Conservation (phyloP, 768 basidiomycete genomes). For the Gloeopeniophorella convolvens region DNA sequence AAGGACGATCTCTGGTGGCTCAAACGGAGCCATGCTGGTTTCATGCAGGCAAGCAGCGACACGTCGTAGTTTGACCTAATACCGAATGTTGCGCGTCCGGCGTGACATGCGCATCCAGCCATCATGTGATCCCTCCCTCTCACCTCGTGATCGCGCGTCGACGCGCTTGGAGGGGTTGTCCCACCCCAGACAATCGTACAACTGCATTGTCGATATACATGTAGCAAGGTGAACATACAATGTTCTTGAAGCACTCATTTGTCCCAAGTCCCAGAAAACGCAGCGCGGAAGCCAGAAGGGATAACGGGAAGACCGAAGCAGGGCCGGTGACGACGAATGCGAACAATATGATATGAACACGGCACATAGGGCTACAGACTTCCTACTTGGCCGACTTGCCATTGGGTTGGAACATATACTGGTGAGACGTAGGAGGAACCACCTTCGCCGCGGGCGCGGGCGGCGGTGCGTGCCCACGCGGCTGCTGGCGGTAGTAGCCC, state of each 20-base stretch:
- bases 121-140: too few species aligned
- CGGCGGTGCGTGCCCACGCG: conserved; percentile 5
- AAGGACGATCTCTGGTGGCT: conserved; percentile 11
- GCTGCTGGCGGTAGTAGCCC: conserved; percentile 15
- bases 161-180: too few species aligned
- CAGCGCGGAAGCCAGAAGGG: not conserved
- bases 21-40: conserved; percentile 16
- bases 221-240: too few species aligned
- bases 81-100: too few species aligned
- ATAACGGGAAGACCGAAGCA: conserved; percentile 2
- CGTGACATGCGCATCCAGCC: too few species aligned
- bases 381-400: conserved; percentile 16
- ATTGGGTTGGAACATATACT: conserved; percentile 20
- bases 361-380: not conserved
- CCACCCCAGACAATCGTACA: too few species aligned
- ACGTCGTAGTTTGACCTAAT: too few species aligned
- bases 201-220: too few species aligned
- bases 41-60: too few species aligned
- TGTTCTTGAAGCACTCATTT: too few species aligned
- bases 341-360: not conserved
- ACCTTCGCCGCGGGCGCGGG: conserved; percentile 1
- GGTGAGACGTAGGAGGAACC: conserved; percentile 13
- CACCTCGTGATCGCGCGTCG: too few species aligned
- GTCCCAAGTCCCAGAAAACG: not conserved
- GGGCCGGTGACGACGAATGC: conserved; percentile 3